A percentile compares a stretch with the other conserved stretches of the same genome.
These are phyloP conservation scores for Sporothrix variecibatus DNA, from an alignment of 2,329 filamentous ascomycete genomes.

Conservation along the genomic window DNA sequence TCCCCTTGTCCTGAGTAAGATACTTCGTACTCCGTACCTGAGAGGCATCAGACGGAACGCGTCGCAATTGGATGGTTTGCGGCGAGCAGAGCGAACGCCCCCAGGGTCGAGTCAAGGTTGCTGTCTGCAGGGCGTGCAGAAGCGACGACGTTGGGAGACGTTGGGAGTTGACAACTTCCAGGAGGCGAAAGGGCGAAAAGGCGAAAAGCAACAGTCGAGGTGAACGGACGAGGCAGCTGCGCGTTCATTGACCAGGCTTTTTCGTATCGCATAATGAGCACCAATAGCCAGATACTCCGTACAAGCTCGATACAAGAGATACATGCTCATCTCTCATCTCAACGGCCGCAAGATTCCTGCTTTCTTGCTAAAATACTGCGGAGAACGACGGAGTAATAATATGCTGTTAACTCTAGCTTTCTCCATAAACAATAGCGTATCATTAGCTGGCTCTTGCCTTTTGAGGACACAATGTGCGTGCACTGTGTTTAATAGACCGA, in stretches of 20 bases:
- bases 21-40: not conserved
- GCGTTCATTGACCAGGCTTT: not conserved
- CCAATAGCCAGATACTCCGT: not conserved
- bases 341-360: not conserved
- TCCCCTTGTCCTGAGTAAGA: not conserved
- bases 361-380: conserved; percentile 6
- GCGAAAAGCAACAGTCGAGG: not conserved
- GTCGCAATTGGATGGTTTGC: not conserved
- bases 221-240: not conserved
- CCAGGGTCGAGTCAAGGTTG: not conserved
- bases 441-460: not conserved
- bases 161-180: not conserved
- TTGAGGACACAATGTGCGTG: not conserved
- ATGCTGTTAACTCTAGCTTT: not conserved
- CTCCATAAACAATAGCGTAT: conserved; percentile 4
- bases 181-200: not conserved
- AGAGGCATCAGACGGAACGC: not conserved
- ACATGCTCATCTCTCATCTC: not conserved
- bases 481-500: not conserved
- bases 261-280: not conserved
- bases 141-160: not conserved
- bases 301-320: not conserved
- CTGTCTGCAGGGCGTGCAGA: not conserved
- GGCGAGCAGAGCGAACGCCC: not conserved
- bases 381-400: conserved; percentile 9